Conservation (phyloP, 768 basidiomycete species). For the Serendipita sp. region DNA sequence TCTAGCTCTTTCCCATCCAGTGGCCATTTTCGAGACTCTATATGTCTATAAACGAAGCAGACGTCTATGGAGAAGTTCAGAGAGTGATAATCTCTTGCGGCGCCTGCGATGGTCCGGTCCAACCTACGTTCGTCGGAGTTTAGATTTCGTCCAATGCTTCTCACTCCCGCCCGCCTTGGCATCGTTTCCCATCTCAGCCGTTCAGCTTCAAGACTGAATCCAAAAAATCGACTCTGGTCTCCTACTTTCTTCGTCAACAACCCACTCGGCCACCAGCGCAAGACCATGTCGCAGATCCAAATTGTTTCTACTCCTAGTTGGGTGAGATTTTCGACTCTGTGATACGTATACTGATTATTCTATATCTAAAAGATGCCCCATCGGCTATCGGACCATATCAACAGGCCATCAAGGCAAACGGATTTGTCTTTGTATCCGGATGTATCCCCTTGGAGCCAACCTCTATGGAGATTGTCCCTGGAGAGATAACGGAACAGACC, state of each 20-base stretch:
- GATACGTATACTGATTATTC: background rate
- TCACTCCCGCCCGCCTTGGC: background rate
- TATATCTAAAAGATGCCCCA: constrained; percentile 39
- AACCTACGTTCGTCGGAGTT: background rate
- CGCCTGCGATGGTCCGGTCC: background rate
- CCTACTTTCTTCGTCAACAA: background rate
- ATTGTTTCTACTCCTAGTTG: background rate
- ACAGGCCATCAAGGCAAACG: constrained; percentile 69
- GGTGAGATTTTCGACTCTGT: background rate
- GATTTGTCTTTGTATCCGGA: constrained; percentile 79
- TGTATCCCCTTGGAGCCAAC: constrained; percentile 69
- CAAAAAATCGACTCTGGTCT: background rate
- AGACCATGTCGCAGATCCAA: background rate
- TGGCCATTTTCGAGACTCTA: background rate
- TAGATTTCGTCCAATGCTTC: background rate
- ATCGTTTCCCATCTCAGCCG: background rate
- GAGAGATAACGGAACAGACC: constrained; percentile 63
- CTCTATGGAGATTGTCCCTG: constrained; percentile 50
- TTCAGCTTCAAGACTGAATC: background rate
- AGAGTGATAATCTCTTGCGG: too few species aligned
- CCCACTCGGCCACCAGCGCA: background rate
- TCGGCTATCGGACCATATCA: constrained; percentile 66
- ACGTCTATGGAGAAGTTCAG: too few species aligned
- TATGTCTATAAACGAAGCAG: too few species aligned
- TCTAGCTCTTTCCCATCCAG: background rate